These are phyloP conservation scores for Cladophialophora psammophila DNA, from an alignment of 2,329 filamentous ascomycete species.

Conservation along the genomic window DNA sequence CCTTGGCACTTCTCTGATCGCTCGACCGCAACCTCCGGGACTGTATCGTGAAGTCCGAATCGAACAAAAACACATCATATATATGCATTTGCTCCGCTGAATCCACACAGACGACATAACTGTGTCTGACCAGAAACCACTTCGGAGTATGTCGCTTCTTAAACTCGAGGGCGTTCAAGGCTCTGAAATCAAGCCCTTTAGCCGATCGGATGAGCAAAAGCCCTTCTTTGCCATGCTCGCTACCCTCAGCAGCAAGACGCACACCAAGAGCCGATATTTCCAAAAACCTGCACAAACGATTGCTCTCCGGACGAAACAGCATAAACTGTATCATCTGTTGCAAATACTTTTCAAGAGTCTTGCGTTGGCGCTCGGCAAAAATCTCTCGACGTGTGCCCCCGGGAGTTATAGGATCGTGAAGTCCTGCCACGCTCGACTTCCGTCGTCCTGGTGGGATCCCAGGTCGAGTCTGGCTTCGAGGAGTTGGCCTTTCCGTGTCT, in stretches of 20 bases:
- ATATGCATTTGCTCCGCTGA: conserved; percentile 99
- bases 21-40: conserved; percentile 56
- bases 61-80: conserved; percentile 97
- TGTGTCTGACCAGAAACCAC: conserved; percentile 98
- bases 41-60: conserved; percentile 83
- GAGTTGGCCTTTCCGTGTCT: conserved; percentile 68
- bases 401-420: conserved; percentile 49
- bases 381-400: conserved; percentile 52
- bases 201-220: conserved; percentile 90
- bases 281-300: conserved; percentile 92
- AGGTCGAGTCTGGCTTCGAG: conserved; percentile 60
- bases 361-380: conserved; percentile 61
- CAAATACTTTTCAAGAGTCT: conserved; percentile 86
- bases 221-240: conserved; percentile 97
- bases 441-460: conserved; percentile 66
- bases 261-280: conserved; percentile 94
- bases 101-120: conserved; percentile 97
- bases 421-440: conserved; percentile 60
- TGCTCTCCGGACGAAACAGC: conserved; percentile 95
- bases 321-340: conserved; percentile 95
- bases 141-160: conserved; percentile 81
- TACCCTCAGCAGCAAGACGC: conserved; percentile 90
- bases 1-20: conserved; percentile 58
- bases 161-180: conserved; percentile 74
- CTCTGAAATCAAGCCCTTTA: conserved; percentile 85